These are phyloP conservation scores for Hamamelis virginiana DNA, from an alignment of 164 flowering plant genomes.

Conservation along the genomic window DNA sequence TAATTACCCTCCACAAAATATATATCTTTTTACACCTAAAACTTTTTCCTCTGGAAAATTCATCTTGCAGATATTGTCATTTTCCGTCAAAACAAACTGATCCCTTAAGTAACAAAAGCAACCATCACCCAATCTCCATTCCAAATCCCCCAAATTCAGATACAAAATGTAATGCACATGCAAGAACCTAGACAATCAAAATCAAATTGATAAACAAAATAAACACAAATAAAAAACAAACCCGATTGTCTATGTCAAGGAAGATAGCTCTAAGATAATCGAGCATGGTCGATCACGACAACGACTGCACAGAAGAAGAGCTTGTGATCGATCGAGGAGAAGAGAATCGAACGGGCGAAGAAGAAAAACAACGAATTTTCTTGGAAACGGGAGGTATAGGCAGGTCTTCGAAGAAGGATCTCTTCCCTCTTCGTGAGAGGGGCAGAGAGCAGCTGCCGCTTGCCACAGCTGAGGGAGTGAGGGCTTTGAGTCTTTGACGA, in stretches of 20 bases:
- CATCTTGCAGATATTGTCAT: background rate
- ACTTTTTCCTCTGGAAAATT: background rate
- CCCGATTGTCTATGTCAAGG: constrained; percentile 72
- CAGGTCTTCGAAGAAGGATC: constrained; percentile 58
- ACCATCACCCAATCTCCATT: background rate
- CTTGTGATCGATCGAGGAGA: constrained; percentile 19
- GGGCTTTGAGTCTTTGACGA: too few species aligned
- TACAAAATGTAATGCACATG: background rate
- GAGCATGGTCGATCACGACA: constrained; percentile 19
- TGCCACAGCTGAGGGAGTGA: too few species aligned
- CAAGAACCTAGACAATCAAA: background rate
- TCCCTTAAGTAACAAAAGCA: background rate
- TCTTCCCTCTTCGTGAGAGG: too few species aligned
- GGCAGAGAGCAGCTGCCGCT: too few species aligned
- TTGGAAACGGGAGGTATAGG: constrained; percentile 36
- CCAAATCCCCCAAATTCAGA: background rate
- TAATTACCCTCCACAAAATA: too few species aligned
- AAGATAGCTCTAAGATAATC: constrained; percentile 48
- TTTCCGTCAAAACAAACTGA: background rate
- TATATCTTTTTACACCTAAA: too few species aligned
- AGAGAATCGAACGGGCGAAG: constrained; percentile 41
- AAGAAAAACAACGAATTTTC: constrained; percentile 46
- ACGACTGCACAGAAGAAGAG: constrained; percentile 14
- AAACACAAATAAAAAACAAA: constrained; percentile 10
- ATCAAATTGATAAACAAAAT: background rate